Percentiles rank a stretch among this genome's conserved stretches.
These are phyloP conservation scores for Fragilariopsis cylindrus DNA, from an alignment of 108 stramenopile species.

Conservation along the genomic window DNA sequence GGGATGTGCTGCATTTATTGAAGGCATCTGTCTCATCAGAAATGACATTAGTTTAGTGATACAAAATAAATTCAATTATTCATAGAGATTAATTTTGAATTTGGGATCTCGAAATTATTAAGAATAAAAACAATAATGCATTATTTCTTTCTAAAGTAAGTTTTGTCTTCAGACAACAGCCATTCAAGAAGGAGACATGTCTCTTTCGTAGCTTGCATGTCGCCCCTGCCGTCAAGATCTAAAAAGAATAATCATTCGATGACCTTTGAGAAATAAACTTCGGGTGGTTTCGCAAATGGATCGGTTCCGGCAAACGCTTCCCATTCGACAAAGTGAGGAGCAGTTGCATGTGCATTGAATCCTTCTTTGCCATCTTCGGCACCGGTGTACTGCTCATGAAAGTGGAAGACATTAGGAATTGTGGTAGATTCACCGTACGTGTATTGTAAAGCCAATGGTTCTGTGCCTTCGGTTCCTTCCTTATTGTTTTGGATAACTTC, in stretches of 20 bases:
- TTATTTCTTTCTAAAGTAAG: too few relatives aligned
- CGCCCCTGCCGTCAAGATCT: too few relatives aligned
- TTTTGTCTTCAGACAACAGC: too few relatives aligned
- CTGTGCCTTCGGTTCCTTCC: slow-evolving; percentile 36
- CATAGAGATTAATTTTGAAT: too few relatives aligned
- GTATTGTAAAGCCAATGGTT: slow-evolving; percentile 51
- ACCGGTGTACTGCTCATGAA: slow-evolving; percentile 55
- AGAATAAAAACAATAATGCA: too few relatives aligned
- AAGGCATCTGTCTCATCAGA: too few relatives aligned
- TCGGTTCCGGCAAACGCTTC: slow-evolving; percentile 47
- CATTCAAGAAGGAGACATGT: too few relatives aligned
- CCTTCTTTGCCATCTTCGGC: slow-evolving; percentile 45
- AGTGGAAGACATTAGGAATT: slow-evolving; percentile 39
- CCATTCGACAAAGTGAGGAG: slow-evolving; percentile 54
- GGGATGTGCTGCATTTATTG: too few relatives aligned
- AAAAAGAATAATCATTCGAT: slow-evolving; percentile 8
- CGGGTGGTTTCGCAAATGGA: slow-evolving; percentile 42
- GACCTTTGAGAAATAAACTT: slow-evolving; percentile 37
- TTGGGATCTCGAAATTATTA: too few relatives aligned
- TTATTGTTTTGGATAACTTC: slow-evolving; percentile 47
- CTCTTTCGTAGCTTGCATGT: too few relatives aligned
- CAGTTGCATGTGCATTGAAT: slow-evolving; percentile 46
- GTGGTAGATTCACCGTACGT: slow-evolving; percentile 37
- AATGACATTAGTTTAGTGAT: too few relatives aligned
- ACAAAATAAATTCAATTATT: too few relatives aligned